These are phyloP conservation scores for Friedmanniomyces simplex DNA, from an alignment of 495 filamentous ascomycete species.

Conservation along the genomic window DNA sequence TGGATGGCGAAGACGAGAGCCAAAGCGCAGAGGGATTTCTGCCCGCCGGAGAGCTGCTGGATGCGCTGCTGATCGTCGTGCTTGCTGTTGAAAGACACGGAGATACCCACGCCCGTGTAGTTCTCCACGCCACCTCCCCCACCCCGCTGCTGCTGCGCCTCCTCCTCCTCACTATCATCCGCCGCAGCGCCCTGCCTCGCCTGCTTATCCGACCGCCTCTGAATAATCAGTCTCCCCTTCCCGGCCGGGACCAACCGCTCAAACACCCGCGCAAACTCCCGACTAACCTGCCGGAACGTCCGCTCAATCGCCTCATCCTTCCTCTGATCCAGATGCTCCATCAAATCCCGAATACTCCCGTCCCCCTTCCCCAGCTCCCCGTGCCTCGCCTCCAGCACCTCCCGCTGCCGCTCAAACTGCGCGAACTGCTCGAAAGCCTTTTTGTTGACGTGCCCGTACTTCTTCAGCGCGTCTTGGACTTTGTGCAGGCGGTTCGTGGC, in stretches of 20 bases:
- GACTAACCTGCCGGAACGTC: slow-evolving; percentile 94
- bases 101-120: slow-evolving; percentile 96
- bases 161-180: slow-evolving; percentile 28
- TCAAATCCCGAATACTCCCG: slow-evolving; percentile 77
- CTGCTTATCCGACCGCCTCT: slow-evolving; percentile 70
- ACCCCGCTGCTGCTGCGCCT: neutral
- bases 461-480: slow-evolving; percentile 87
- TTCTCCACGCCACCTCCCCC: slow-evolving; percentile 64
- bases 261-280: slow-evolving; percentile 85
- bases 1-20: slow-evolving; percentile 98
- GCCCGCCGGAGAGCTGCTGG: slow-evolving; percentile 90
- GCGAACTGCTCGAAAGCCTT: slow-evolving; percentile 99
- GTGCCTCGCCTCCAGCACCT: slow-evolving; percentile 67
- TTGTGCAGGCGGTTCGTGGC: slow-evolving; percentile 82
- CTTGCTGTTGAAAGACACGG: slow-evolving; percentile 96
- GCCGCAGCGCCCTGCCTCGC: slow-evolving; percentile 42
- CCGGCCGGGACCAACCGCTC: slow-evolving; percentile 91
- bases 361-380: slow-evolving; percentile 77
- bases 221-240: slow-evolving; percentile 82
- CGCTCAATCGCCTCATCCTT: slow-evolving; percentile 96
- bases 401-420: slow-evolving; percentile 86
- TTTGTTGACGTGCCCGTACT: slow-evolving; percentile 96
- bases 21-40: slow-evolving; percentile 94
- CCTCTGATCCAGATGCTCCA: slow-evolving; percentile 80
- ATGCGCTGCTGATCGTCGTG: slow-evolving; percentile 97